Percentiles rank a stretch among this genome's conserved stretches.
These are phyloP conservation scores for Xylogone sp. DNA, from an alignment of 2,329 filamentous ascomycete genomes.

Conservation along the genomic window DNA sequence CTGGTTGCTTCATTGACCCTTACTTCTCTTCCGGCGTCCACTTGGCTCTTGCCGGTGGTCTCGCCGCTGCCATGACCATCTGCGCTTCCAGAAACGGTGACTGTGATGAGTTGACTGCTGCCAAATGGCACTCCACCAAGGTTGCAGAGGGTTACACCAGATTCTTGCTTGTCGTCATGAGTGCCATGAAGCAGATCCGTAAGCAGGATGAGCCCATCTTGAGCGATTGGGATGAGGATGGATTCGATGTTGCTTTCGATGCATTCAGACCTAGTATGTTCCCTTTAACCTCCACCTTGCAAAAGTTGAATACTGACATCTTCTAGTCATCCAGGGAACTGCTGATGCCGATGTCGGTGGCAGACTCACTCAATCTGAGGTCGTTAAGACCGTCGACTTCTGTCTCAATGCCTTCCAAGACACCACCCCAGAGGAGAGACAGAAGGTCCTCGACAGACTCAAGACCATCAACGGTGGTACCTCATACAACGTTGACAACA, in stretches of 20 bases:
- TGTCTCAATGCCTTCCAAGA: slow-evolving; percentile 27
- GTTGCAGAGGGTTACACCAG: slow-evolving; percentile 41
- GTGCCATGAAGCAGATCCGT: slow-evolving; percentile 36
- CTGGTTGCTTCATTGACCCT: slow-evolving; percentile 35
- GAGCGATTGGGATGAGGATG: slow-evolving; percentile 35
- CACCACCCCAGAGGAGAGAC: slow-evolving; percentile 7
- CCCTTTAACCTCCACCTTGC: neutral
- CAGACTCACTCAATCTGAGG: slow-evolving; percentile 27
- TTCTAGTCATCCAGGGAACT: slow-evolving; percentile 34
- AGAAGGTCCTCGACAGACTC: slow-evolving; percentile 1
- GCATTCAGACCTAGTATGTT: slow-evolving; percentile 35
- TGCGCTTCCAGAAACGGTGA: slow-evolving; percentile 33
- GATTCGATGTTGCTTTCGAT: slow-evolving; percentile 39
- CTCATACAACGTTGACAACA: neutral
- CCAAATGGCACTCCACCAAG: slow-evolving; percentile 38
- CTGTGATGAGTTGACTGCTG: slow-evolving; percentile 15
- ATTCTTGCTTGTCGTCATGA: slow-evolving; percentile 39
- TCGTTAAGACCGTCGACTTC: slow-evolving; percentile 31
- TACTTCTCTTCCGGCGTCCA: slow-evolving; percentile 35
- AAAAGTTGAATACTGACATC: neutral
- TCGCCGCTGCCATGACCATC: slow-evolving; percentile 42
- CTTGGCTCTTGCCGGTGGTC: slow-evolving; percentile 32
- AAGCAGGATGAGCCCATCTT: slow-evolving; percentile 33
- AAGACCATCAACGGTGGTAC: neutral
- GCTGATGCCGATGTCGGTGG: slow-evolving; percentile 22